phyloP scores from a whole-genome alignment of 106 monocot species.

The Dactylorhiza incarnata region DNA sequence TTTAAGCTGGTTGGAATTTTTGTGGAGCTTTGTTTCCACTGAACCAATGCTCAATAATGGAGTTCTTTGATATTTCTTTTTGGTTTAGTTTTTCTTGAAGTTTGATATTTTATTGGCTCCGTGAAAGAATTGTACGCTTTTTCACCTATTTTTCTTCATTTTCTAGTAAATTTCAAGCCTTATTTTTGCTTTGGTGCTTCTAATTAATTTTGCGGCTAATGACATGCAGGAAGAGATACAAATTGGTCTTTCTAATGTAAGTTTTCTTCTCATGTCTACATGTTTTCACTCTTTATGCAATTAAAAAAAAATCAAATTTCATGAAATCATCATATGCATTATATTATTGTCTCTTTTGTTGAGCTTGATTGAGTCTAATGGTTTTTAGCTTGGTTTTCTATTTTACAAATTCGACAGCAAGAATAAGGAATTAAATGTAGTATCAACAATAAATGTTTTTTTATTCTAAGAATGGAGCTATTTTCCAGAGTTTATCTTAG shows the following conservation, averaged over 20 bases:
- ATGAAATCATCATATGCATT: background rate
- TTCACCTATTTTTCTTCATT: background rate
- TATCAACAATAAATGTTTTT: background rate
- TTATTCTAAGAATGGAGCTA: background rate
- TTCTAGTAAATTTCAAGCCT: background rate
- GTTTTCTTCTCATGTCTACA: background rate
- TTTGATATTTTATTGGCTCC: too few relatives aligned
- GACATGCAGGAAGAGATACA: conserved; percentile 8
- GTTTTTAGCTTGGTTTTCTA: background rate
- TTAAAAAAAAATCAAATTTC: background rate
- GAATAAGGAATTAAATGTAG: background rate
- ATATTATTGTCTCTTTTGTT: background rate
- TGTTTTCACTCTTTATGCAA: background rate
- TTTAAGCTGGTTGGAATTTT: background rate
- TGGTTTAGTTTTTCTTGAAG: too few relatives aligned
- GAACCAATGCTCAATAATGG: background rate
- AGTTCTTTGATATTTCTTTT: too few relatives aligned
- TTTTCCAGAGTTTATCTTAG: background rate
- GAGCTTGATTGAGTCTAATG: background rate
- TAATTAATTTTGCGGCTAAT: conserved; percentile 2
- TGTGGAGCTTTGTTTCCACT: background rate
- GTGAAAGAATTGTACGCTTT: too few relatives aligned
- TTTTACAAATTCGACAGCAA: background rate
- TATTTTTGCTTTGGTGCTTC: background rate
- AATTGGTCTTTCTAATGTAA: conserved; percentile 7